Percentiles rank a stretch among this genome's conserved stretches.
These are phyloP conservation scores for Neofusicoccum ribis DNA, from an alignment of 2,329 filamentous ascomycete genomes.

Conservation along the genomic window DNA sequence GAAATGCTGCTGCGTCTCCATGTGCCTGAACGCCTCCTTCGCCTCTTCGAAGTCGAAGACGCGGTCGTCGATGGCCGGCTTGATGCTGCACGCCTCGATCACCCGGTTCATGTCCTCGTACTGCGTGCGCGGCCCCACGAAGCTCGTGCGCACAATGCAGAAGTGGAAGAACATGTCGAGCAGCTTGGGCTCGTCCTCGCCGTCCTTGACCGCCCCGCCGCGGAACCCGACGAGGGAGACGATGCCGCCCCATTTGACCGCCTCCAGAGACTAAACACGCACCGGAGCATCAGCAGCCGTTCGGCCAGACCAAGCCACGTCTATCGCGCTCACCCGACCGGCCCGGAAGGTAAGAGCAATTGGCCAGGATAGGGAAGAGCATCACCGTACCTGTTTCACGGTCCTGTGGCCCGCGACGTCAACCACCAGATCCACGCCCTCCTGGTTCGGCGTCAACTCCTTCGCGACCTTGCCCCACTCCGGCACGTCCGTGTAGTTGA, in stretches of 20 bases:
- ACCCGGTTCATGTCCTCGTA: slow-evolving; percentile 61
- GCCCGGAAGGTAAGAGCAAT: too few species aligned
- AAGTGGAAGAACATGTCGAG: slow-evolving; percentile 53
- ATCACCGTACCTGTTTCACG: slow-evolving; percentile 34
- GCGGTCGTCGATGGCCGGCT: slow-evolving; percentile 60
- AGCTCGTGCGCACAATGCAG: slow-evolving; percentile 58
- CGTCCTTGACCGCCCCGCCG: slow-evolving; percentile 48
- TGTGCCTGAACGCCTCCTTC: slow-evolving; percentile 52
- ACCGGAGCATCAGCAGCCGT: slow-evolving; percentile 40
- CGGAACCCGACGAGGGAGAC: slow-evolving; percentile 60
- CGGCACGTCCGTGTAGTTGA: slow-evolving; percentile 56
- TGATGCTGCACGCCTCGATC: slow-evolving; percentile 59
- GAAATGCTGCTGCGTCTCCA: slow-evolving; percentile 52
- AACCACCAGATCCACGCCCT: slow-evolving; percentile 62
- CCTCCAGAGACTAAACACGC: slow-evolving; percentile 50
- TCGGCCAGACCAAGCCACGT: slow-evolving; percentile 42
- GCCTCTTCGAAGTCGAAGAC: slow-evolving; percentile 55
- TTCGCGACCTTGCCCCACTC: slow-evolving; percentile 58
- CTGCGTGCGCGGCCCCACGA: slow-evolving; percentile 57
- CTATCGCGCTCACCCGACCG: too few species aligned
- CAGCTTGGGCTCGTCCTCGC: slow-evolving; percentile 52
- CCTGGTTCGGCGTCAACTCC: slow-evolving; percentile 47
- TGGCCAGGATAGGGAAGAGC: too few species aligned
- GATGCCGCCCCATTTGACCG: slow-evolving; percentile 56
- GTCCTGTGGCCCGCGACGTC: slow-evolving; percentile 66